Evolutionary conservation across 2,329 filamentous ascomycete genomes (phyloP), one percentile per base, ranked within the genome.

Genomic region (Ascomycota sp.): DNA sequence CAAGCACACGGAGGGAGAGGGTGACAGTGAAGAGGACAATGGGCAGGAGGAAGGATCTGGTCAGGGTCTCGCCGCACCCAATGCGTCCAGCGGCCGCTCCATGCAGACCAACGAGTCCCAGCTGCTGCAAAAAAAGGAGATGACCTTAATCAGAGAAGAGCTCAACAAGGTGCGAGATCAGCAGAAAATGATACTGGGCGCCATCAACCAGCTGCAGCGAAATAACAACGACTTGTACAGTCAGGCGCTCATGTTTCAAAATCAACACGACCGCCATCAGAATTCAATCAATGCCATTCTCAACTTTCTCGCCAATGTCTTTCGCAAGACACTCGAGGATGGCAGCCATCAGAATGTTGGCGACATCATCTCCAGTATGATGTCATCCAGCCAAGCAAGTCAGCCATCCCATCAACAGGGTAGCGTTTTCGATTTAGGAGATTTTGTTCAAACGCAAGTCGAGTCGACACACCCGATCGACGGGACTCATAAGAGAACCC

Each of bases 271-370:
- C 41, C 75, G 89, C n/a, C 89, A 98, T 45, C 89, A 98, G 48
- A 93, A 86, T 47, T 94, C 86, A 1, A 95, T 98, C 53, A 95
- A 94, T 45, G 86, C 86, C n/a, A 95, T 98, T 36, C 65, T 98
- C 25, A 92, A 85, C 29, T 95, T 98, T 51, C 65, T 98, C 13
- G 89, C 86, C 27, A 95, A 91, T 9, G 86, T 98, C 25, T 98
- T 95, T 55, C 78, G 92, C 37, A 77, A 91, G 44, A 92, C 82
- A 37, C 57, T 98, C 29, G 85, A 94, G 47, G 81, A 85, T 23
- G 74, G 73, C 21, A 67, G 69, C 12, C 63, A 69, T 2, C 71
- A 80, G 44, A 86, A 80, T 35, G 67, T 95, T 25, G 73, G 78
- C 32, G 85, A 91, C 40, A 75, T 93, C 45, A 79, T 95, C 45